Evolutionary conservation across 345 rosid species (phyloP).

Genomic region (Arabidopsis suecica): DNA sequence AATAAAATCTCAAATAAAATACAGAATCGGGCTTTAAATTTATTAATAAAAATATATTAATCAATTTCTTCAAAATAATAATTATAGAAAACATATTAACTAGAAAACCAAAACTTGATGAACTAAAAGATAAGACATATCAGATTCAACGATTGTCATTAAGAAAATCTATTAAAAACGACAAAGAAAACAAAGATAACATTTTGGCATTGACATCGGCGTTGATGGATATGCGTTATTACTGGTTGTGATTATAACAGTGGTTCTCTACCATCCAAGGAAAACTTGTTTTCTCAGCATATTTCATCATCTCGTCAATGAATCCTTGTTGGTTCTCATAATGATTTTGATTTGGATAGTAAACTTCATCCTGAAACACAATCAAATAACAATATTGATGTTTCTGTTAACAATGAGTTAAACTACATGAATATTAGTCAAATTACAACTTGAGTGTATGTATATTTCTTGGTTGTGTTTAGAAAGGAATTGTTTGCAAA

Average conservation of each 20-base stretch:
- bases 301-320: conserved; percentile 9
- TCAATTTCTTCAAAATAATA: too few relatives aligned
- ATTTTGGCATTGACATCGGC: background rate
- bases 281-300: conserved; percentile 29
- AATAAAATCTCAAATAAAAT: too few relatives aligned
- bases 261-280: conserved; percentile 24
- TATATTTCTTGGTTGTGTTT: too few relatives aligned
- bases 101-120: background rate
- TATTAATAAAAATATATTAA: too few relatives aligned
- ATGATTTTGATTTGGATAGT: background rate
- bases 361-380: conserved; percentile 8
- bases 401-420: too few relatives aligned
- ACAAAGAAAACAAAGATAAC: background rate
- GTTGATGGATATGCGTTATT: background rate
- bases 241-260: background rate
- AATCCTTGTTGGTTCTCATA: background rate
- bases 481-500: too few relatives aligned
- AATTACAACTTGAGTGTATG: too few relatives aligned
- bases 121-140: background rate
- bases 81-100: too few relatives aligned
- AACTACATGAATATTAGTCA: too few relatives aligned
- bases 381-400: background rate
- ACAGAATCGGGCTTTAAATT: too few relatives aligned
- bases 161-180: background rate
- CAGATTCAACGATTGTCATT: background rate